Percentiles rank a stretch among this genome's conserved stretches.
Conservation (phyloP, 148 eudicot genomes). For the Heliamphora exappendiculata region DNA sequence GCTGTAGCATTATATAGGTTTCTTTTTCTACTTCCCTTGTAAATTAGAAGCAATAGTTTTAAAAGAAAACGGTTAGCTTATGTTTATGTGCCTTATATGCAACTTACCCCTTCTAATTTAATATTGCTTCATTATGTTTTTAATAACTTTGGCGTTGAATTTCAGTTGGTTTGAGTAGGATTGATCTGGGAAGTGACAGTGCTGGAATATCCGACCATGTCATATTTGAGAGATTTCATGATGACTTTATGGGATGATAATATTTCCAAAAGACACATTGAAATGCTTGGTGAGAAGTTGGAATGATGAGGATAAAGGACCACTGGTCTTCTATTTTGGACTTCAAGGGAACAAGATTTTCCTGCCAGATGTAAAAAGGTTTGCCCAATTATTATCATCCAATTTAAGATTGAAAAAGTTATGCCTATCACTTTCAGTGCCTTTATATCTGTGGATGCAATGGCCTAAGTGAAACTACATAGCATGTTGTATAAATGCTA, state of each 20-base stretch:
- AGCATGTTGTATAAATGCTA: neutral
- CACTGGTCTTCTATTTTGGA: neutral
- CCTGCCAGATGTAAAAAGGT: neutral
- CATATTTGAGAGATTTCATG: neutral
- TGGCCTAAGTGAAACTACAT: neutral
- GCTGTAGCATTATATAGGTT: neutral
- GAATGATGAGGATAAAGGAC: neutral
- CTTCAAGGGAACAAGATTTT: neutral
- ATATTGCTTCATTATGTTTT: neutral
- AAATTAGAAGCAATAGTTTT: neutral
- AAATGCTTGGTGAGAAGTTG: conserved; percentile 3
- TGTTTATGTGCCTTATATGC: neutral
- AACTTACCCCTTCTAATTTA: neutral
- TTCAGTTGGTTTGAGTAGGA: conserved; percentile 5
- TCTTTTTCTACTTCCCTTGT: conserved; percentile 4
- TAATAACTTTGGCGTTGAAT: neutral
- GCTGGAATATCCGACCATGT: neutral
- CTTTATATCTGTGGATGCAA: neutral
- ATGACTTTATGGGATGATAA: neutral
- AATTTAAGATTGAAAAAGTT: neutral
- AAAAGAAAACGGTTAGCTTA: neutral
- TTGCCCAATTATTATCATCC: neutral
- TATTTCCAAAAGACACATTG: neutral
- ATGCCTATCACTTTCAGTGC: neutral
- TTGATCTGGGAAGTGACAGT: neutral